These are phyloP conservation scores for Colletotrichum falcatum DNA, from an alignment of 2,329 filamentous ascomycete species.

Conservation along the genomic window DNA sequence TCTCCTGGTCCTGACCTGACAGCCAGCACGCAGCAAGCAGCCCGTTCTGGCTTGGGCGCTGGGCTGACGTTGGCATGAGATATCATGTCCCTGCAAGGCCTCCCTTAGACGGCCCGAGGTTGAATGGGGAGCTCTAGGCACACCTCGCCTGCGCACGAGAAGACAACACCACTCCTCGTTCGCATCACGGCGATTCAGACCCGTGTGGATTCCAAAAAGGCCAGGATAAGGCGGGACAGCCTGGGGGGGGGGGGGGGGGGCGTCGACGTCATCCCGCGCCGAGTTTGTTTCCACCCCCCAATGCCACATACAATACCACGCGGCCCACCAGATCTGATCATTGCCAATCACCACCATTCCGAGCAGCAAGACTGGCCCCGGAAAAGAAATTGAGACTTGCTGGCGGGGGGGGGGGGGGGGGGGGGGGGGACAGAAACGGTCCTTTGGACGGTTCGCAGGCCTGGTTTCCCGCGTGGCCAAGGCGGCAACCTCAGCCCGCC, in stretches of 20 bases:
- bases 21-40: too few species aligned
- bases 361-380: neutral
- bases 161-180: too few species aligned
- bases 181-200: too few species aligned
- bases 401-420: too few species aligned
- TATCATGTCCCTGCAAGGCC: neutral
- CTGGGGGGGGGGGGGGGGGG: too few species aligned
- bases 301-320: neutral
- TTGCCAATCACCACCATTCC: constrained; percentile 5
- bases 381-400: neutral
- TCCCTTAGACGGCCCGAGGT: neutral
- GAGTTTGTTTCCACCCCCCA: neutral
- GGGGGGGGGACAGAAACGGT: too few species aligned
- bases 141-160: too few species aligned
- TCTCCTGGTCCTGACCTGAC: too few species aligned
- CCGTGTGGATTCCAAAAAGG: neutral
- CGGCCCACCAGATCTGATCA: neutral
- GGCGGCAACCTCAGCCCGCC: too few species aligned
- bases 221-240: neutral
- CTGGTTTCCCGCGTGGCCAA: constrained; percentile 7
- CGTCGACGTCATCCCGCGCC: constrained; percentile 26
- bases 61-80: neutral
- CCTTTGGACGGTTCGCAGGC: neutral
- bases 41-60: neutral
- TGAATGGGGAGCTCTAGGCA: too few species aligned